A percentile compares a stretch with the other conserved stretches of the same genome.
These are phyloP conservation scores for Cicer judaicum DNA, from an alignment of 306 rosid species.

Conservation along the genomic window DNA sequence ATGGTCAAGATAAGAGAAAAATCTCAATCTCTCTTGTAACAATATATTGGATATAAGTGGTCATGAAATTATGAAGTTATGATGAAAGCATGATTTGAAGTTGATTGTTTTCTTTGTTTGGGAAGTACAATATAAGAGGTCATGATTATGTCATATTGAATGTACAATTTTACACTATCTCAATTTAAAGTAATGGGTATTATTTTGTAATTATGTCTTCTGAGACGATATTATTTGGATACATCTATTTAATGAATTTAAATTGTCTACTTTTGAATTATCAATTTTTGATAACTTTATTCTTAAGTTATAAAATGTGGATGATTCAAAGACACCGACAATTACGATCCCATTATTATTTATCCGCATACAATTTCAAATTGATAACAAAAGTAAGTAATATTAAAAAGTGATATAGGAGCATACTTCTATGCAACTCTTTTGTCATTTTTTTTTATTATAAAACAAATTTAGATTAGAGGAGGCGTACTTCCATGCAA, in stretches of 20 bases:
- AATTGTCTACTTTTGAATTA: no score
- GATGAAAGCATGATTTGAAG: conserved; percentile 11
- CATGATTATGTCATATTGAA: conserved; percentile 10
- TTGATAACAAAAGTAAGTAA: no score
- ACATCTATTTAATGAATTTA: background rate
- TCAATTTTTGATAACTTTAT: no score
- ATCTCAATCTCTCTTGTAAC: conserved; percentile 38
- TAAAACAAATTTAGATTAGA: no score
- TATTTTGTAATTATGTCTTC: background rate
- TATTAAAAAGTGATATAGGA: no score
- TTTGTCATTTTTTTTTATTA: no score
- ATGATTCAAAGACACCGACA: no score
- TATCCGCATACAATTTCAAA: no score
- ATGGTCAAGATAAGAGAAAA: conserved; percentile 64
- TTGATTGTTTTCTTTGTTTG: background rate
- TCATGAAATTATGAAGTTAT: background rate
- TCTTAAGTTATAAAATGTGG: no score
- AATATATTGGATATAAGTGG: background rate
- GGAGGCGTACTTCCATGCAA: no score
- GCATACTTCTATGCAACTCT: no score
- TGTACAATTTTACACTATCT: background rate
- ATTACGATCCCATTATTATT: no score
- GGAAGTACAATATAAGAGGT: background rate
- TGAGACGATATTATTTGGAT: background rate
- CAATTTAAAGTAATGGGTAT: background rate